These are phyloP conservation scores for Solanum chmielewskii DNA, from an alignment of 257 asterid genomes.

Conservation along the genomic window DNA sequence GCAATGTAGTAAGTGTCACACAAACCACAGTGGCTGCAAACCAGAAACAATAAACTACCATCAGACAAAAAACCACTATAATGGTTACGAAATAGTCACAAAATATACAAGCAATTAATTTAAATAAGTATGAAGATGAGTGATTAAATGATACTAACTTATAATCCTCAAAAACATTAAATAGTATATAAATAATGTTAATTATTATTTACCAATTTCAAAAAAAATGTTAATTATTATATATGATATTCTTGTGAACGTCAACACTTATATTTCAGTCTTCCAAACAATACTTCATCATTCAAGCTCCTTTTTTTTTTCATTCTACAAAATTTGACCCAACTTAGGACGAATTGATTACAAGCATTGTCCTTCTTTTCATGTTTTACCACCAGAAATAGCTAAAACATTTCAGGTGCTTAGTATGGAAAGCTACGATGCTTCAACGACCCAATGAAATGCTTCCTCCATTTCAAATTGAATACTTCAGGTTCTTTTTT, in stretches of 20 bases:
- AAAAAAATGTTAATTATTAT: no score
- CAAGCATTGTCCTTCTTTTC: neutral
- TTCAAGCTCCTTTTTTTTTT: neutral
- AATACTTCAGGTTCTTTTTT: neutral
- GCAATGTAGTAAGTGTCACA: conserved; percentile 94
- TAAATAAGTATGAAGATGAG: neutral
- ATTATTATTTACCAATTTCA: neutral
- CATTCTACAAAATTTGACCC: neutral
- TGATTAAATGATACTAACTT: neutral
- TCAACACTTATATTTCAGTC: neutral
- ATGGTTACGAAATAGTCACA: neutral
- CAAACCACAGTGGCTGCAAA: conserved; percentile 78
- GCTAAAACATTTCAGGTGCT: neutral
- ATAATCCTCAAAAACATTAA: neutral
- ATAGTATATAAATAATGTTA: neutral
- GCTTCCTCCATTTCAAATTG: neutral
- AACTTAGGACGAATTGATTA: neutral
- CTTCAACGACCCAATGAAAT: neutral
- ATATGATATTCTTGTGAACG: neutral
- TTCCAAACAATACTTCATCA: neutral
- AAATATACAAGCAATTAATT: neutral
- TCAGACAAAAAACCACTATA: neutral
- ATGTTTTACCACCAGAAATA: neutral
- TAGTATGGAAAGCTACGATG: neutral
- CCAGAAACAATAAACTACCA: neutral